These are phyloP conservation scores for Talaromyces proteolyticus DNA, from an alignment of 495 filamentous ascomycete genomes.

Conservation along the genomic window DNA sequence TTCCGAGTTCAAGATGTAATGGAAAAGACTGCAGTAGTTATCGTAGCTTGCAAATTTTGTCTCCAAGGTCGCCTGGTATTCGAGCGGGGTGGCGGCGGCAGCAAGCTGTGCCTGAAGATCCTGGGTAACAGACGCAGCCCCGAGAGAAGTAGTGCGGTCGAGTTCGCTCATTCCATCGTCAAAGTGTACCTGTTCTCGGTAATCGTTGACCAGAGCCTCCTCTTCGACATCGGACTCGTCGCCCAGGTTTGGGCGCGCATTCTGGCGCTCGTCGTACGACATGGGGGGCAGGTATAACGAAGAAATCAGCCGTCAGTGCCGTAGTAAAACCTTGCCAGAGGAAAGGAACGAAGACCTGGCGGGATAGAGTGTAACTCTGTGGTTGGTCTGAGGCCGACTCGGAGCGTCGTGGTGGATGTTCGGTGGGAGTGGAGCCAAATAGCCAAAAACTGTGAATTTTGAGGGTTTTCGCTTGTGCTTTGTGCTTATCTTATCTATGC, in stretches of 20 bases:
- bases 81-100: slow-evolving; percentile 87
- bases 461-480: slow-evolving; percentile 45
- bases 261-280: slow-evolving; percentile 47
- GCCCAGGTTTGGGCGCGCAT: slow-evolving; percentile 49
- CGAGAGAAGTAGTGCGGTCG: slow-evolving; percentile 54
- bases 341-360: neutral
- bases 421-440: slow-evolving; percentile 4
- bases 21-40: slow-evolving; percentile 97
- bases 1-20: slow-evolving; percentile 98
- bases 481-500: slow-evolving; percentile 47
- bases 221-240: slow-evolving; percentile 91
- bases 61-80: slow-evolving; percentile 90
- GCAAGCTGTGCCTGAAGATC: slow-evolving; percentile 88
- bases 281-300: slow-evolving; percentile 12
- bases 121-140: slow-evolving; percentile 45
- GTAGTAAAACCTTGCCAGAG: neutral
- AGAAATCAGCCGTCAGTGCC: neutral
- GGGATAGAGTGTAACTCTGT: neutral
- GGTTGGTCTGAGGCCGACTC: neutral
- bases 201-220: slow-evolving; percentile 89
- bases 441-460: slow-evolving; percentile 41
- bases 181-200: slow-evolving; percentile 89
- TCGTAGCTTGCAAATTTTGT: slow-evolving; percentile 98
- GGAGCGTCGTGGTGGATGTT: slow-evolving; percentile 1
- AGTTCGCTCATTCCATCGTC: slow-evolving; percentile 78